Evolutionary conservation across 1,284 basidiomycete genomes (phyloP), one percentile per base, ranked within the genome.

Genomic region (Trichosporon coremiiforme): DNA sequence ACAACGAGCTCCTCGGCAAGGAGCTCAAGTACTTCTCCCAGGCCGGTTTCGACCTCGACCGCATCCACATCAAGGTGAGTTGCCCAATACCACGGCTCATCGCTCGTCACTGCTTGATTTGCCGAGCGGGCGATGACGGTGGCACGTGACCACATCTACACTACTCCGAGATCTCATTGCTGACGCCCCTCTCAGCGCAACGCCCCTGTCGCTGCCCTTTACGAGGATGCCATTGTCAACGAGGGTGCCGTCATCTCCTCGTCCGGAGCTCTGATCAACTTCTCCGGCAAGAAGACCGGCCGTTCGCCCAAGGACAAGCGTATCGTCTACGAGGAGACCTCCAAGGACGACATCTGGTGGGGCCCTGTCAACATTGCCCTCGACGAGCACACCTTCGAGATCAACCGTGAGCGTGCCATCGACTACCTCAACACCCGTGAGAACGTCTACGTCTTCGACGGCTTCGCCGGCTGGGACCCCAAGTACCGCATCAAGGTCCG

Each of bases 401-500:
- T 99, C 85, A 99, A 99, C 86, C 94, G 97, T 71, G 97, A 99
- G 85, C 93, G 96, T 85, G 96, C 97, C 71, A 99, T 99, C 84
- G 97, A 99, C 86, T 99, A 97, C 85, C 88, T 99, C 78, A 99
- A 99, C 86, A 99, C 97, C 62, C 90, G 94, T 70, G 95, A 99
- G 78, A 95, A 98, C 81, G 97, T 99, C 82, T 99, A 99, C 84
- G 95, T 99, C 77, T 98, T 99, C 81, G 96, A 99, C 80, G 96
- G 95, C 64, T 99, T 88, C 80, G 97, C 96, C 72, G 97, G 96
- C 74, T 83, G 81, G 82, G 95, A 99, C 85, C 94, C 96, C 74
- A 96, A 94, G 85, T 99, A 98, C 90, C 90, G 96, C 78, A 98
- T 99, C 87, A 99, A 99, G 87, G 96, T 99, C 85, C 94, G 96